phyloP scores from a whole-genome alignment of 345 rosid species.

The Microcos paniculata region DNA sequence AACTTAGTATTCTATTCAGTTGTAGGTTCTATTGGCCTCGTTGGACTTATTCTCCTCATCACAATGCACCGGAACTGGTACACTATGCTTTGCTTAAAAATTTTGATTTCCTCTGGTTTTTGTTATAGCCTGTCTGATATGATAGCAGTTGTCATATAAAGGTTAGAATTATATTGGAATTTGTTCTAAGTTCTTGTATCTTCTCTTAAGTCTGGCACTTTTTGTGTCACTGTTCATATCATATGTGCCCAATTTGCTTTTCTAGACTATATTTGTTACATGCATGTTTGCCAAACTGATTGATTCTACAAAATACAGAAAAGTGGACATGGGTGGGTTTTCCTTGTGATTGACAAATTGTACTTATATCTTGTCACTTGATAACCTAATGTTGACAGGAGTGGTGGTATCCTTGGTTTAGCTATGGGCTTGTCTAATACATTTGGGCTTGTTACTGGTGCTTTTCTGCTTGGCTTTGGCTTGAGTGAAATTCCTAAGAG shows the following conservation, averaged over 20 bases:
- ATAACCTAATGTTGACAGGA: conserved; percentile 39
- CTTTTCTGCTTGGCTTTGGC: conserved; percentile 99
- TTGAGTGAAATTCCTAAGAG: conserved; percentile 92
- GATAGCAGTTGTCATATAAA: conserved; percentile 9
- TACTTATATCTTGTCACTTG: not conserved
- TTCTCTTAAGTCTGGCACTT: not conserved
- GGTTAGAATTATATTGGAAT: not conserved
- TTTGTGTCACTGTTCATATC: not conserved
- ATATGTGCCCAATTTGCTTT: not conserved
- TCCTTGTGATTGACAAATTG: not conserved
- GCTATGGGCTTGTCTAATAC: conserved; percentile 99
- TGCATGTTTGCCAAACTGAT: not conserved
- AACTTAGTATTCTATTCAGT: conserved; percentile 91
- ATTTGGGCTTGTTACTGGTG: conserved; percentile 99
- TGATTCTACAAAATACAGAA: not conserved
- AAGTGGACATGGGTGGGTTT: conserved; percentile 7
- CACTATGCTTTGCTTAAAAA: conserved; percentile 5
- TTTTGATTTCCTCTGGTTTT: not conserved
- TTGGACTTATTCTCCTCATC: conserved; percentile 90
- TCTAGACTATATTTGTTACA: not conserved
- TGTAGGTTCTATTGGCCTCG: conserved; percentile 83
- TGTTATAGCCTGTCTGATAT: conserved; percentile 4
- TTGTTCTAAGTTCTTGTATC: conserved; percentile 14
- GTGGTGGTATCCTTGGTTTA: conserved; percentile 67
- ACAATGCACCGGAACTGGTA: conserved; percentile 63